Conservation (phyloP, 2,329 filamentous ascomycete species). For the Aureobasidium sp. region DNA sequence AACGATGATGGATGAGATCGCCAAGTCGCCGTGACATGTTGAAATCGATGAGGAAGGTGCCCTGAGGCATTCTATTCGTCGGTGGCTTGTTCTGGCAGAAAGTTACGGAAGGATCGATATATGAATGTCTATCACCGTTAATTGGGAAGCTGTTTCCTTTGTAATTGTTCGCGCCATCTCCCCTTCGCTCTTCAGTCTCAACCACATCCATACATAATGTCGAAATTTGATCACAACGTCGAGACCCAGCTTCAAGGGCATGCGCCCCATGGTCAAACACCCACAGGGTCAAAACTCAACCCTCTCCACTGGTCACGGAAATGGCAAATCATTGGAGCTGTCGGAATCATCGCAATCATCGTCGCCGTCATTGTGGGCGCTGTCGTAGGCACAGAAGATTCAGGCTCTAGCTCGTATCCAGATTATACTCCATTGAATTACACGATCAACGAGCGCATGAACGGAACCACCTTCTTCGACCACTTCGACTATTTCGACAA, state of each 20-base stretch:
- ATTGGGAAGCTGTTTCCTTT: no score
- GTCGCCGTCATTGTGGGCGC: background rate
- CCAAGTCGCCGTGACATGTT: background rate
- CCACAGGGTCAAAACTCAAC: constrained; percentile 18
- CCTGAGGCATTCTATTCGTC: no score
- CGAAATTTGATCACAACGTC: no score
- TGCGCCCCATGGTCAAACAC: background rate
- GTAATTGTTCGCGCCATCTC: no score
- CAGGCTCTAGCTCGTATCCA: constrained; percentile 16
- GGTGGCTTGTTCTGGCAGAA: no score
- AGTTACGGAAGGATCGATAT: no score
- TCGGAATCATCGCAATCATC: background rate
- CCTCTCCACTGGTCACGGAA: constrained; percentile 20
- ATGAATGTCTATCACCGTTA: no score
- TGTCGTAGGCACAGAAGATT: background rate
- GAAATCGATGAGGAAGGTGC: no score
- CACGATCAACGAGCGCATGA: constrained; percentile 24
- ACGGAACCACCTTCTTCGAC: constrained; percentile 39
- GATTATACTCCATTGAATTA: constrained; percentile 21
- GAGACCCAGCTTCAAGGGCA: no score
- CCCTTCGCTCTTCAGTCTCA: no score
- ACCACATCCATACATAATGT: no score
- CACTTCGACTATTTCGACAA: constrained; percentile 42
- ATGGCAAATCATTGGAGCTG: constrained; percentile 14
- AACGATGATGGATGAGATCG: background rate